phyloP scores from a whole-genome alignment of 1,284 basidiomycete genomes.

The Heterobasidion annosum region DNA sequence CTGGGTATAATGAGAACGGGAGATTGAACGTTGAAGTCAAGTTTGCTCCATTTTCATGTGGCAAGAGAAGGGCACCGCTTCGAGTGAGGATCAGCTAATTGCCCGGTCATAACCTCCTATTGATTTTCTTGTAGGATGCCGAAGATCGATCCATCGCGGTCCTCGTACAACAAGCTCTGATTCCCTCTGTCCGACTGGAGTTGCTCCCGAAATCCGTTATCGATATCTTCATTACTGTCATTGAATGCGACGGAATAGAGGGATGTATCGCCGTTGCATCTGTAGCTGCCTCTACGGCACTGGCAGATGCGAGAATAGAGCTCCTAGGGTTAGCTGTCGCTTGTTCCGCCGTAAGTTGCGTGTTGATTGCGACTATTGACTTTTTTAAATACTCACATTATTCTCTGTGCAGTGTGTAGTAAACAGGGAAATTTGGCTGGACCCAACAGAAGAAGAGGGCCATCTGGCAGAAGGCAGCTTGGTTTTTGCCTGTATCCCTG shows the following conservation, averaged over 20 bases:
- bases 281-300: constrained; percentile 83
- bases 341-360: constrained; percentile 55
- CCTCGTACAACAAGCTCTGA: constrained; percentile 80
- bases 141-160: constrained; percentile 83
- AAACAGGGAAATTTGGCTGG: constrained; percentile 54
- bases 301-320: constrained; percentile 85
- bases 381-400: not conserved
- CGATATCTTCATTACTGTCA: constrained; percentile 85
- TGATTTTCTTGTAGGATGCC: constrained; percentile 59
- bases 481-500: constrained; percentile 80
- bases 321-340: constrained; percentile 79
- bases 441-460: constrained; percentile 72
- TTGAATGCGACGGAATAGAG: constrained; percentile 87
- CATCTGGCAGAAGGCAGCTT: constrained; percentile 48
- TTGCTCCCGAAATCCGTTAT: constrained; percentile 90
- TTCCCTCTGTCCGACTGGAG: constrained; percentile 82
- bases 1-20: constrained; percentile 78
- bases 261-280: constrained; percentile 78
- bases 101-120: constrained; percentile 5
- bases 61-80: constrained; percentile 71
- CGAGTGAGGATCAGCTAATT: constrained; percentile 48
- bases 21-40: constrained; percentile 93
- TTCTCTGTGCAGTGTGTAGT: constrained; percentile 36
- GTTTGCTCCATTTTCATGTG: constrained; percentile 89
- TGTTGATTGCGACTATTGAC: not conserved